These are phyloP conservation scores for Phytophthora citrophthora DNA, from an alignment of 352 stramenopile genomes.

Conservation along the genomic window DNA sequence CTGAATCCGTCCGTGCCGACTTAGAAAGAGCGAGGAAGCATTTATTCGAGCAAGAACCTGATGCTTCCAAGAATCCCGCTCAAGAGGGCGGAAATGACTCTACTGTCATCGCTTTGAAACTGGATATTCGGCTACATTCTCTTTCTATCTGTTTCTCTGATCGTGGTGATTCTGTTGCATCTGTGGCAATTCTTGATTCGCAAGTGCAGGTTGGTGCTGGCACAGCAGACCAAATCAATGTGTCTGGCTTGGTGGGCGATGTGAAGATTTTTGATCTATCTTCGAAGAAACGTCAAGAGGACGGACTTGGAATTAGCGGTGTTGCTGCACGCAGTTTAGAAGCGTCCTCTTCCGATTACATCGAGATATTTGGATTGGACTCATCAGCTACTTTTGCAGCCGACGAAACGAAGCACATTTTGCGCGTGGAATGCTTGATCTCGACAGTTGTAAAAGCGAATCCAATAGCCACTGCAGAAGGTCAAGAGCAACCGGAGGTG, in stretches of 20 bases:
- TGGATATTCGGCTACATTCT: conserved; percentile 69
- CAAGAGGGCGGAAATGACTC: conserved; percentile 4
- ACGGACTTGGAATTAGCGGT: conserved; percentile 31
- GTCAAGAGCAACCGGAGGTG: neutral
- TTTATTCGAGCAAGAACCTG: conserved; percentile 45
- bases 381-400: conserved; percentile 15
- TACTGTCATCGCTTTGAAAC: conserved; percentile 37
- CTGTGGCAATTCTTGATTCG: conserved; percentile 69
- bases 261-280: conserved; percentile 78
- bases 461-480: neutral
- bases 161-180: conserved; percentile 66
- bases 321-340: conserved; percentile 15
- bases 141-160: conserved; percentile 83
- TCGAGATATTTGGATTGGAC: conserved; percentile 69
- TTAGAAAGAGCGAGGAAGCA: conserved; percentile 77
- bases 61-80: conserved; percentile 3
- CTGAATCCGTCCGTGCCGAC: conserved; percentile 82
- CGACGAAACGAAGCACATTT: conserved; percentile 37
- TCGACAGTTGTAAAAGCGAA: conserved; percentile 20
- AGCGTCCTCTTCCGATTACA: conserved; percentile 34
- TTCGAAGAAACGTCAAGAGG: conserved; percentile 38
- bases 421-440: conserved; percentile 56
- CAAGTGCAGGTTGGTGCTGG: conserved; percentile 42
- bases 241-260: conserved; percentile 63
- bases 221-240: conserved; percentile 34